phyloP scores from a whole-genome alignment of 768 basidiomycete species.

The Arthromyces matolae region DNA sequence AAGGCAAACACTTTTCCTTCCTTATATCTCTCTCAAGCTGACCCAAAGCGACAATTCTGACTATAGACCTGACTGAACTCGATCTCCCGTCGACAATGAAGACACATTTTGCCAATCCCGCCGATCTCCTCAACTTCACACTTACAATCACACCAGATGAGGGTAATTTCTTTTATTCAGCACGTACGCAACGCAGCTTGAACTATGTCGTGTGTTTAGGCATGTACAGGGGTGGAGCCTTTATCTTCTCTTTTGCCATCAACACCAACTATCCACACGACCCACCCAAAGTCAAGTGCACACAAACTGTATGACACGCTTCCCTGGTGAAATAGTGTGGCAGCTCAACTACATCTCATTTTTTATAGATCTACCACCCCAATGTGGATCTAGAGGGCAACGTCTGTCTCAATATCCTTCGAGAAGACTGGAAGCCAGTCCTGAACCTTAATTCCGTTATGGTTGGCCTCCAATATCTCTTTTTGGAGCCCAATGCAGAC shows the following conservation, averaged over 20 bases:
- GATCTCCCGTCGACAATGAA: slow-evolving; percentile 96
- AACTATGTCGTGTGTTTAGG: slow-evolving; percentile 43
- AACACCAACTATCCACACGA: slow-evolving; percentile 99
- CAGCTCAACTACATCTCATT: background rate
- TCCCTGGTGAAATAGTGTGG: background rate
- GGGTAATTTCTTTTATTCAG: slow-evolving; percentile 46
- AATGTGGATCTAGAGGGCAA: slow-evolving; percentile 98
- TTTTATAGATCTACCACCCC: slow-evolving; percentile 89
- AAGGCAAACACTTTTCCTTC: slow-evolving; percentile 54
- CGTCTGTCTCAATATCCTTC: slow-evolving; percentile 95
- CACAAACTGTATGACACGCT: slow-evolving; percentile 66
- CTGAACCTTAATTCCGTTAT: slow-evolving; percentile 96
- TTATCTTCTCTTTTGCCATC: slow-evolving; percentile 92
- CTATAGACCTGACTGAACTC: slow-evolving; percentile 97
- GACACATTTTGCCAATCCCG: slow-evolving; percentile 88
- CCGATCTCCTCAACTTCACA: slow-evolving; percentile 94
- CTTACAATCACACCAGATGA: slow-evolving; percentile 96
- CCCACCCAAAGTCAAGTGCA: slow-evolving; percentile 98
- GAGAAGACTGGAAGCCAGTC: slow-evolving; percentile 99
- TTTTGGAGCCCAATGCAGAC: slow-evolving; percentile 97
- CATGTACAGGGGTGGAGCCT: slow-evolving; percentile 96
- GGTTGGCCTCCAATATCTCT: slow-evolving; percentile 97
- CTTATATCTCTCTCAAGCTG: background rate
- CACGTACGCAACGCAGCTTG: slow-evolving; percentile 3
- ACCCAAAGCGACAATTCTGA: slow-evolving; percentile 1